Evolutionary conservation across 306 rosid species (phyloP).

Genomic region (Glycine tomentella): DNA sequence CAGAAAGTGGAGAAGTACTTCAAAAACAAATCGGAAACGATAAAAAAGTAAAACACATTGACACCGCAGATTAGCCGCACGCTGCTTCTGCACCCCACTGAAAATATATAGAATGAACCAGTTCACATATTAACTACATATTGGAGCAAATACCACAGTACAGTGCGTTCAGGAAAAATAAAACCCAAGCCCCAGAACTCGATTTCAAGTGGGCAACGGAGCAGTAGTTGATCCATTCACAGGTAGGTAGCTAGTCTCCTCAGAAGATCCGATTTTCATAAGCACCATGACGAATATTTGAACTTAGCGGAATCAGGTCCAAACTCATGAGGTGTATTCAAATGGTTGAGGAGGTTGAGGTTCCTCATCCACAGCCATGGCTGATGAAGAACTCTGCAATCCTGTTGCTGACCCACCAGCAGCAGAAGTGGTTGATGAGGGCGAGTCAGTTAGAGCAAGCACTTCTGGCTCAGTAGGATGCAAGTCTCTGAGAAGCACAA

Average conservation of each 20-base stretch:
- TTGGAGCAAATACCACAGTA: constrained; percentile 43
- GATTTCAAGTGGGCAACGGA: constrained; percentile 31
- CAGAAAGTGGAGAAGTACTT: constrained; percentile 19
- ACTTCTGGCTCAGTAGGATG: constrained; percentile 89
- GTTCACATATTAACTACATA: constrained; percentile 42
- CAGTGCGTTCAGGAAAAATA: constrained; percentile 38
- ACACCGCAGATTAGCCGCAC: constrained; percentile 36
- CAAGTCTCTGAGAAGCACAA: constrained; percentile 86
- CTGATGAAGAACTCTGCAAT: constrained; percentile 78
- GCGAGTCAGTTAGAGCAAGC: constrained; percentile 84
- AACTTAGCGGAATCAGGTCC: constrained; percentile 23
- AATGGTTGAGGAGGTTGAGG: constrained; percentile 98
- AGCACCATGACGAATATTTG: constrained; percentile 24
- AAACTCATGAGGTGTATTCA: constrained; percentile 68
- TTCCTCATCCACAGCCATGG: constrained; percentile 97
- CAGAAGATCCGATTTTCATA: constrained; percentile 3
- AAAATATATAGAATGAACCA: constrained; percentile 41
- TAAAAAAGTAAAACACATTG: constrained; percentile 31
- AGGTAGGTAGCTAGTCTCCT: constrained; percentile 34
- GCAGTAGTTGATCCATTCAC: constrained; percentile 28
- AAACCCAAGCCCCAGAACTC: constrained; percentile 39
- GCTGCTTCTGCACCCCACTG: constrained; percentile 44
- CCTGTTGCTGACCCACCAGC: constrained; percentile 79
- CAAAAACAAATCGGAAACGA: constrained; percentile 33
- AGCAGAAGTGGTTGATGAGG: constrained; percentile 75